Conservation (phyloP, 2,329 filamentous ascomycete species). For the Trichoderma simmonsii region DNA sequence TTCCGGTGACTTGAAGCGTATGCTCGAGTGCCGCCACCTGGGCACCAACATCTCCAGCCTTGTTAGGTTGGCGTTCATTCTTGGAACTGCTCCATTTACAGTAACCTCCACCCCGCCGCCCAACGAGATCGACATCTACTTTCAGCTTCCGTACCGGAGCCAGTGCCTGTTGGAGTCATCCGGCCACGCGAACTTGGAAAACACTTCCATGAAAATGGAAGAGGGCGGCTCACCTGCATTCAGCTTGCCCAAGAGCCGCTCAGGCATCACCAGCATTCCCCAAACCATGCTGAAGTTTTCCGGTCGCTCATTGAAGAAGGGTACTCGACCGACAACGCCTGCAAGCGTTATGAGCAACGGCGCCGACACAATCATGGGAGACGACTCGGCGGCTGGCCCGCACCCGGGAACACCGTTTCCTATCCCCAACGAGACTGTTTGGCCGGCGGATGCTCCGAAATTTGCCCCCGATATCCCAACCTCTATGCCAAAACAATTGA, state of each 20-base stretch:
- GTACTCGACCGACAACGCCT: constrained; percentile 37
- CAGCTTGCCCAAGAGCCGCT: constrained; percentile 28
- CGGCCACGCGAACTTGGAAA: constrained; percentile 26
- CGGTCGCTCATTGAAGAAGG: constrained; percentile 35
- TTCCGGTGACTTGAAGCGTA: constrained; percentile 43
- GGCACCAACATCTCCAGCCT: constrained; percentile 40
- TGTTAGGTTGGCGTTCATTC: constrained; percentile 43
- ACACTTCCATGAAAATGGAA: constrained; percentile 28
- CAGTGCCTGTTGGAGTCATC: constrained; percentile 36
- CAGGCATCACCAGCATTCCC: constrained; percentile 29
- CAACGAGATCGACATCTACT: constrained; percentile 39
- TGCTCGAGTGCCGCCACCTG: constrained; percentile 44
- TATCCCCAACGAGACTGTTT: constrained; percentile 38
- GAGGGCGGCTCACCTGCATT: constrained; percentile 27
- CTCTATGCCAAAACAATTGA: constrained; percentile 32
- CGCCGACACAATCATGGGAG: constrained; percentile 32
- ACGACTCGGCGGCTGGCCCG: constrained; percentile 34
- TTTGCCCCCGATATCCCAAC: constrained; percentile 36
- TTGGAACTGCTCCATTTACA: constrained; percentile 41
- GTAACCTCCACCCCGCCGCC: constrained; percentile 36
- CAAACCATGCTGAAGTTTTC: constrained; percentile 33
- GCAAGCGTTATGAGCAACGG: constrained; percentile 23
- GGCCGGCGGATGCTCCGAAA: constrained; percentile 39
- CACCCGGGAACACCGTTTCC: constrained; percentile 42
- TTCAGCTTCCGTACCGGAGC: constrained; percentile 37